phyloP scores from a whole-genome alignment of 169 alveolate species.

The Plasmodium ovale region DNA sequence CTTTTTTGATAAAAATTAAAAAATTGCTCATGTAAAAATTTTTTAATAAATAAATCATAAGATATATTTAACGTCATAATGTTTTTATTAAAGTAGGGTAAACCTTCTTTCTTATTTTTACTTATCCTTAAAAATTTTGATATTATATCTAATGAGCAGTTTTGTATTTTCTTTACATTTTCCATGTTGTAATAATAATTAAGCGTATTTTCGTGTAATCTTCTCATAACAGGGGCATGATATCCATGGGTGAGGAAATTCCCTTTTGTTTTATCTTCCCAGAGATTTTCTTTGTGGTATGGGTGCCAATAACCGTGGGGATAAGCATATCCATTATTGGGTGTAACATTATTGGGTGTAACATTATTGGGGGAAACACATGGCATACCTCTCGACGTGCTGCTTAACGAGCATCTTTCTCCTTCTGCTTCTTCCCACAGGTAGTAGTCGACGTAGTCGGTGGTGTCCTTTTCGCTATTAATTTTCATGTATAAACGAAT shows the following conservation, averaged over 20 bases:
- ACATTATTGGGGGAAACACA: too few relatives aligned
- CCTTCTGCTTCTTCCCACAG: slow-evolving; percentile 3
- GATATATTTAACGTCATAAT: slow-evolving; percentile 58
- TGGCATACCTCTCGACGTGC: neutral
- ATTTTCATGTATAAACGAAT: slow-evolving; percentile 72
- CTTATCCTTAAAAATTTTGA: slow-evolving; percentile 28
- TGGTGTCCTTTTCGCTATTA: slow-evolving; percentile 24
- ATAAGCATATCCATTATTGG: neutral
- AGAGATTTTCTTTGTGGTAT: neutral
- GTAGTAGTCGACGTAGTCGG: slow-evolving; percentile 67
- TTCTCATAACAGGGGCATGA: too few relatives aligned
- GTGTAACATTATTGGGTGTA: too few relatives aligned
- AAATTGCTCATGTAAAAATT: slow-evolving; percentile 67
- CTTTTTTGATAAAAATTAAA: slow-evolving; percentile 39
- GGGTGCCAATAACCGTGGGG: neutral
- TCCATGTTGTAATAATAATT: slow-evolving; percentile 66
- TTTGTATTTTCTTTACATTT: slow-evolving; percentile 10
- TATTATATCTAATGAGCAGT: slow-evolving; percentile 43
- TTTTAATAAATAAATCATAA: slow-evolving; percentile 61
- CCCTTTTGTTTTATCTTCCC: neutral
- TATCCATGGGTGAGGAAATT: neutral
- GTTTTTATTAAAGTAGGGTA: slow-evolving; percentile 63
- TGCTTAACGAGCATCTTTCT: neutral
- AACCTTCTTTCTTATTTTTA: slow-evolving; percentile 8
- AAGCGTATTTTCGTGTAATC: slow-evolving; percentile 69